Evolutionary conservation across 108 stramenopile genomes (phyloP), one percentile per base, ranked within the genome.

Genomic region (Epipyxis sp.): DNA sequence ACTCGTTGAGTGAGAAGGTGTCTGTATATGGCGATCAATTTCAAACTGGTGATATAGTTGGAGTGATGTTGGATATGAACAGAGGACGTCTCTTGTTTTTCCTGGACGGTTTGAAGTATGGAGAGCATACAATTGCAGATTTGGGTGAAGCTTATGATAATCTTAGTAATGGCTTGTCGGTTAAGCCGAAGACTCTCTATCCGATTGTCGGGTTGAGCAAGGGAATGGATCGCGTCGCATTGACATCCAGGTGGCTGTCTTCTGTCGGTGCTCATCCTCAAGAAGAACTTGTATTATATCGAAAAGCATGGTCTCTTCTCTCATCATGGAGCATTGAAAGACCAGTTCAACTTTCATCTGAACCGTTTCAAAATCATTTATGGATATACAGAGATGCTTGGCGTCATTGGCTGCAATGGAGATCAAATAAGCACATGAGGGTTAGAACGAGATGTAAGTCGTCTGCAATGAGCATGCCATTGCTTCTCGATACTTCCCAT

Each of bases 111-210:
- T 77, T 94, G 40, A 94, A 94, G 78, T 97, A 94, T 82, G 96
- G 96, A 10, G 94, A 95, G 76, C 96, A 97, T 72, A 91, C 93
- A 43, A 76, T 97, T 69, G 92, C 90, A 79, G 95, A 97, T 81
- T 79, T 98, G 27, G 97, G 97, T 1, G 93, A 93, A 77, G 97
- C 97, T 10, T 95, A 95, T 84, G 92, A 92, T 78, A 89, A 91
- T 79, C 40, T 92, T 13, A 87, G 34, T 90, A 90, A 77, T 93
- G 30, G 87, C 86, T 79, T 90, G 92, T 57, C 91, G 93, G 44
- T 88, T 84, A 77, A 90, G 89, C 54, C 59, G 1, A 80, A 86
- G 44, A 89, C 92, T 30, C 84, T 98, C 35, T 98, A 87, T 86
- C 97, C 97, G 25, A 94, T 96, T 46, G 90, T 96, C 68, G 95